Percentiles rank a stretch among this genome's conserved stretches.
These are phyloP conservation scores for Sclerotinia sclerotiorum DNA, from an alignment of 2,329 filamentous ascomycete genomes.

Conservation along the genomic window DNA sequence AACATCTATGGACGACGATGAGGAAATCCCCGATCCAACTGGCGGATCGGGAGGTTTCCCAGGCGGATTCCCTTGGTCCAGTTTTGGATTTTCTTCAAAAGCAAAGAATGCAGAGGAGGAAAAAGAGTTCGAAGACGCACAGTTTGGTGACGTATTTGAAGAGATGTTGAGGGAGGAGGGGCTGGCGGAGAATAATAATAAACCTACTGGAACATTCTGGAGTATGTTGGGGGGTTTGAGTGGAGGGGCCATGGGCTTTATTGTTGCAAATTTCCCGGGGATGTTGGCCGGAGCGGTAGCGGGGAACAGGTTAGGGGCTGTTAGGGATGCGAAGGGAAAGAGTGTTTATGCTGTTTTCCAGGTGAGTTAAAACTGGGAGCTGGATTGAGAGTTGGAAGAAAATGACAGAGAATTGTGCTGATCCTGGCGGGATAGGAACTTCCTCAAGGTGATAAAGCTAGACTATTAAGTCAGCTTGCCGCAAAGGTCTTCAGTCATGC, in stretches of 20 bases:
- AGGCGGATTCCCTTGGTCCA: constrained; percentile 69
- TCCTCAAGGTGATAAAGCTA: constrained; percentile 77
- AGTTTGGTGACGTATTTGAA: constrained; percentile 87
- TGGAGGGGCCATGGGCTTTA: constrained; percentile 90
- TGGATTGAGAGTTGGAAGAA: no score
- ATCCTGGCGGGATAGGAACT: constrained; percentile 51
- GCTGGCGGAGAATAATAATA: constrained; percentile 69
- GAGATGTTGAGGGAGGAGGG: constrained; percentile 87
- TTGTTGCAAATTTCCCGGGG: constrained; percentile 88
- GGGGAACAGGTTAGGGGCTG: constrained; percentile 85
- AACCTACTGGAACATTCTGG: constrained; percentile 77
- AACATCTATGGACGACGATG: constrained; percentile 48
- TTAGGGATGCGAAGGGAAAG: constrained; percentile 89
- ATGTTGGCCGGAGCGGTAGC: constrained; percentile 87
- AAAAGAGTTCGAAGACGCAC: constrained; percentile 65
- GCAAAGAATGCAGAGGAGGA: constrained; percentile 51
- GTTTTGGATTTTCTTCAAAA: constrained; percentile 56
- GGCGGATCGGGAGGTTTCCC: constrained; percentile 55
- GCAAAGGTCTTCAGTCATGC: constrained; percentile 65
- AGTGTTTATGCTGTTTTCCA: constrained; percentile 82
- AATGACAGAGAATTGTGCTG: neutral
- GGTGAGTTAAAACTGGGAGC: neutral
- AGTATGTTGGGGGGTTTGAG: constrained; percentile 78
- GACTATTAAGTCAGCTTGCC: constrained; percentile 79
- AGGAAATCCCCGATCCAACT: constrained; percentile 43